phyloP scores from a whole-genome alignment of 176 grass and related monocot genomes.

The Oryza rufipogon region DNA sequence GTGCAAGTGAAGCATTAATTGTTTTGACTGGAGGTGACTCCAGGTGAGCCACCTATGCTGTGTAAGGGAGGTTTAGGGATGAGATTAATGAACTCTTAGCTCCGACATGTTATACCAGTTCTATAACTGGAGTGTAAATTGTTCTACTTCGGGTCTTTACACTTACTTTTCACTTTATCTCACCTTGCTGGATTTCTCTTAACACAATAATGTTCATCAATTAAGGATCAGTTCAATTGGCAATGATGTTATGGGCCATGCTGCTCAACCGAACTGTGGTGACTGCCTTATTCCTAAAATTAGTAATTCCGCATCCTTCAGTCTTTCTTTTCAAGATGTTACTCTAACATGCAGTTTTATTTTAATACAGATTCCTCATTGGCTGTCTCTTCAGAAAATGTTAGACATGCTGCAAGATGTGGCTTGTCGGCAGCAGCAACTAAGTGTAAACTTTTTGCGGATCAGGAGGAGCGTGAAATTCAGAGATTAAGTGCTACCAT shows the following conservation, averaged over 20 bases:
- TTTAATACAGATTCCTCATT: conserved; percentile 53
- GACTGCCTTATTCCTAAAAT: conserved; percentile 34
- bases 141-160: conserved; percentile 1
- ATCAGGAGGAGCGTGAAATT: conserved; percentile 98
- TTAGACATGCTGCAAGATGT: conserved; percentile 81
- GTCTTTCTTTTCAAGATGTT: conserved; percentile 29
- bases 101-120: background rate
- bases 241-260: conserved; percentile 48
- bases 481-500: conserved; percentile 91
- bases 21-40: conserved; percentile 80
- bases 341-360: conserved; percentile 38
- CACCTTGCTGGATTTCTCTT: conserved; percentile 34
- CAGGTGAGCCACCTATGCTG: conserved; percentile 53
- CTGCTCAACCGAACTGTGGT: conserved; percentile 49
- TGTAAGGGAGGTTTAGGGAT: conserved; percentile 1
- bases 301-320: background rate
- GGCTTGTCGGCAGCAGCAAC: conserved; percentile 83
- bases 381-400: conserved; percentile 53
- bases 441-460: conserved; percentile 95
- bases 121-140: conserved; percentile 14
- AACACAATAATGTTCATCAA: conserved; percentile 37
- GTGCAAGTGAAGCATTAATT: conserved; percentile 82
- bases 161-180: conserved; percentile 18
- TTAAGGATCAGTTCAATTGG: conserved; percentile 70
- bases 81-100: conserved; percentile 26